Evolutionary conservation across 2,329 filamentous ascomycete genomes (phyloP), one percentile per base, ranked within the genome.

Genomic region (Diaporthe batatas): DNA sequence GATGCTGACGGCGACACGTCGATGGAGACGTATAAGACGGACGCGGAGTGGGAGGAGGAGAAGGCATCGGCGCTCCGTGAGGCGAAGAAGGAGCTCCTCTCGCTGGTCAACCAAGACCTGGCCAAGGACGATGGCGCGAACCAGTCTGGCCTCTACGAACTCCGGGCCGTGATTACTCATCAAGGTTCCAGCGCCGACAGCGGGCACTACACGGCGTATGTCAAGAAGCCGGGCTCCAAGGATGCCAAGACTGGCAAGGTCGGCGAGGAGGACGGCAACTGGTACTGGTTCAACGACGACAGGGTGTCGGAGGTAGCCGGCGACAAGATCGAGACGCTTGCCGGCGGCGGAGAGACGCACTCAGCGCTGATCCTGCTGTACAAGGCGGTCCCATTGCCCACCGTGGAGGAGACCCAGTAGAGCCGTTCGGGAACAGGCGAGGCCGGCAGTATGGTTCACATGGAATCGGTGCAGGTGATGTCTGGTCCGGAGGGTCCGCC

Each of bases 271-370:
- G 94, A 97, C 80, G 95, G 94, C 77, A 98, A 95, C 79, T 99
- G 96, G 96, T 99, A 96, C 96, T 99, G 96, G 96, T 99, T 99
- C 88, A 98, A 99, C 82, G 96, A 99, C 79, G 96, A 99, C 81
- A 97, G 95, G 85, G 96, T 99, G 44, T 91, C 93, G 18, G 96
- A 99, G 85, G 96, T 99, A 36, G 91, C 94, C 21, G 87, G 90
- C 34, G 96, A 98, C 78, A 96, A 97, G 86, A 97, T 99, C 76
- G 93, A 96, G 80, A 93, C 92, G 4, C 88, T 99, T 68, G 90
- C 95, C 67, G 97, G 96, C 73, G 96, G 97, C 79, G 96, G 95
- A 76, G 94, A 96, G 83, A 93, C 91, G 70, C 94, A 96, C 82
- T 95, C 93, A 67, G 94, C 94, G 36, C 87, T 96, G 62, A 94